A percentile compares a stretch with the other conserved stretches of the same genome.
Evolutionary conservation across 805 yeast genomes (phyloP).

Genomic region (Teunomyces funiuensis): DNA sequence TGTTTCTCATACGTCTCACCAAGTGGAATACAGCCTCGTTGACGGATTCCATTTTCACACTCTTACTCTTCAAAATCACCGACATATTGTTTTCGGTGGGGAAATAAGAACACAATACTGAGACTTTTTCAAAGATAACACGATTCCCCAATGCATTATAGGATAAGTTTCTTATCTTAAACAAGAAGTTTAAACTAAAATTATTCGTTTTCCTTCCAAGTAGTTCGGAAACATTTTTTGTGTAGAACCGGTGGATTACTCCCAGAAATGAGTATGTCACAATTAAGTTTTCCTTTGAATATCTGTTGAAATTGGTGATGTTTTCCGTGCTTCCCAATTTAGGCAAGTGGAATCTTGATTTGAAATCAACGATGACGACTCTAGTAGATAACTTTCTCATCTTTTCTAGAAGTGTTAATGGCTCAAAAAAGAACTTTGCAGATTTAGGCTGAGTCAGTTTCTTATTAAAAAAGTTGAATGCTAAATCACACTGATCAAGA

Average conservation of each 20-base stretch:
- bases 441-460: neutral
- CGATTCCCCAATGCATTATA: constrained; percentile 33
- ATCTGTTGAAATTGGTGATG: constrained; percentile 15
- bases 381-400: constrained; percentile 21
- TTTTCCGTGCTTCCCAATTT: constrained; percentile 16
- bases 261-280: constrained; percentile 22
- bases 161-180: constrained; percentile 32
- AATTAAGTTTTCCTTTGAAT: constrained; percentile 26
- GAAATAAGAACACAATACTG: constrained; percentile 25
- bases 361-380: constrained; percentile 31
- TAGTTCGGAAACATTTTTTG: constrained; percentile 20
- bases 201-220: constrained; percentile 10
- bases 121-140: constrained; percentile 26
- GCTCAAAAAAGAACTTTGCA: constrained; percentile 4
- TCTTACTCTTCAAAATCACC: constrained; percentile 25
- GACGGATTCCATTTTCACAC: constrained; percentile 30
- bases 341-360: constrained; percentile 31
- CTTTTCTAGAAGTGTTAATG: constrained; percentile 9
- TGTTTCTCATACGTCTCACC: constrained; percentile 32
- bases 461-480: neutral
- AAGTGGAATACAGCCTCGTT: constrained; percentile 38
- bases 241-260: constrained; percentile 27
- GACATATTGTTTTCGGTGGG: constrained; percentile 20
- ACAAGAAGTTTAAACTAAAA: constrained; percentile 19
- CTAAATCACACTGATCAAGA: constrained; percentile 34